Evolutionary conservation across 2,329 filamentous ascomycete species (phyloP).

Genomic region (Xylaria arbuscula): DNA sequence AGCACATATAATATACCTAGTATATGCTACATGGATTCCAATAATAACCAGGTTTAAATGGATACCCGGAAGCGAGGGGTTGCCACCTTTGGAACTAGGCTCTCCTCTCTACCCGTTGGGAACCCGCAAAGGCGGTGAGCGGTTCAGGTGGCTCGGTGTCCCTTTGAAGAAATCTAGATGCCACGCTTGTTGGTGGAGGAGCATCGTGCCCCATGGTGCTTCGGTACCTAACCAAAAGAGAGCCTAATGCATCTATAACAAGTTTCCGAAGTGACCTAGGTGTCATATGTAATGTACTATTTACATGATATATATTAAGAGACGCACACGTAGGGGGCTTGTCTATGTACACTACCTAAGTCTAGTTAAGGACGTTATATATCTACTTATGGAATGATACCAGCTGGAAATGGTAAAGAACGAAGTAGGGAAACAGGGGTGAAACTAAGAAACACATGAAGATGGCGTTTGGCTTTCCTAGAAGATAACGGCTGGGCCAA

Average conservation of each 20-base stretch:
- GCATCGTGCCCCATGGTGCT: background rate
- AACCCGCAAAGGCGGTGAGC: conserved; percentile 36
- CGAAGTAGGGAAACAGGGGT: background rate
- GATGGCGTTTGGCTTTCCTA: background rate
- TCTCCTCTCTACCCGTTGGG: conserved; percentile 25
- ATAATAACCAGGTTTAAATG: conserved; percentile 4
- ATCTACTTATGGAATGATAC: background rate
- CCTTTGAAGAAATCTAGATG: conserved; percentile 22
- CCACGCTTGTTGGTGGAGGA: conserved; percentile 26
- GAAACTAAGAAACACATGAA: background rate
- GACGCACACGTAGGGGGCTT: background rate
- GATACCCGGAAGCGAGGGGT: conserved; percentile 16
- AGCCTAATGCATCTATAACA: conserved; percentile 4
- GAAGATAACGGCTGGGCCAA: conserved; percentile 2
- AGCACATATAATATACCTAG: conserved; percentile 1
- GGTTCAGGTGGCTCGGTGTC: conserved; percentile 23
- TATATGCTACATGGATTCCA: background rate
- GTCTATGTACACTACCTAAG: conserved; percentile 4
- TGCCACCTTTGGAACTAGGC: conserved; percentile 5
- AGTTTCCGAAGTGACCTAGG: background rate
- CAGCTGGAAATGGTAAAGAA: background rate
- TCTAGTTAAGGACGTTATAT: conserved; percentile 6
- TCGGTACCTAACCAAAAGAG: conserved; percentile 5
- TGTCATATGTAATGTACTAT: background rate
- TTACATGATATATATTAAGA: conserved; percentile 1